Evolutionary conservation across 768 basidiomycete genomes (phyloP).

Genomic region (Sistotremastrum suecicum): DNA sequence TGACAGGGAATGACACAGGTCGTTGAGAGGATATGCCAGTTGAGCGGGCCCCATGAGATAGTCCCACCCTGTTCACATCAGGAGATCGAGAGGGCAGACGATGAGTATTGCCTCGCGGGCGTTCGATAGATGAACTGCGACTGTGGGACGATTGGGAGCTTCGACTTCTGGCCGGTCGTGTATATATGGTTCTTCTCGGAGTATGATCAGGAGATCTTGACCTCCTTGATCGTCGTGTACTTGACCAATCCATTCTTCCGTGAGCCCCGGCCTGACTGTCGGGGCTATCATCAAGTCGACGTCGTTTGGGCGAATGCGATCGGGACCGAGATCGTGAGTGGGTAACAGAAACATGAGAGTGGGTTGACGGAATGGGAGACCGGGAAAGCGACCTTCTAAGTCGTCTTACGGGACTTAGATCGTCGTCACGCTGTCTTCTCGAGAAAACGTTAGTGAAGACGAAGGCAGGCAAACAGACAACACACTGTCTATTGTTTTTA

Average conservation of each 20-base stretch:
- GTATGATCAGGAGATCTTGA: conserved; percentile 24
- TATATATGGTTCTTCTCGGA: conserved; percentile 10
- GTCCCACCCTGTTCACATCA: too few relatives aligned
- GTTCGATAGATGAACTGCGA: conserved; percentile 28
- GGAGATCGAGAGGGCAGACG: too few relatives aligned
- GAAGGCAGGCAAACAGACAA: too few relatives aligned
- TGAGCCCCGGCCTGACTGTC: too few relatives aligned
- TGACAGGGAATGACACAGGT: too few relatives aligned
- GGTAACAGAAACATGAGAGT: conserved; percentile 22
- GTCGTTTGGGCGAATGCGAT: conserved; percentile 35
- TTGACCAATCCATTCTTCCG: neutral
- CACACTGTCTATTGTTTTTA: too few relatives aligned
- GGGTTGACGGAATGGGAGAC: conserved; percentile 13
- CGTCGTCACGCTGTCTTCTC: conserved; percentile 21
- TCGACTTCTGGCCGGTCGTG: conserved; percentile 19
- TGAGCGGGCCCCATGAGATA: too few relatives aligned
- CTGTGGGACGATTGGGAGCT: conserved; percentile 45
- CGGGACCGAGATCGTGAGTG: conserved; percentile 45
- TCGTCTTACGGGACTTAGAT: conserved; percentile 14
- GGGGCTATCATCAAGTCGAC: neutral
- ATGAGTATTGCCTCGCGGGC: neutral
- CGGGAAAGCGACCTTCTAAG: conserved; percentile 13
- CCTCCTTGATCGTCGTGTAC: conserved; percentile 8
- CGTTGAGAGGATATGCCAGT: too few relatives aligned
- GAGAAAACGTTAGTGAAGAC: too few relatives aligned